Evolutionary conservation across 1,284 basidiomycete genomes (phyloP), one percentile per base, ranked within the genome.

Genomic region (Malassezia sympodialis): DNA sequence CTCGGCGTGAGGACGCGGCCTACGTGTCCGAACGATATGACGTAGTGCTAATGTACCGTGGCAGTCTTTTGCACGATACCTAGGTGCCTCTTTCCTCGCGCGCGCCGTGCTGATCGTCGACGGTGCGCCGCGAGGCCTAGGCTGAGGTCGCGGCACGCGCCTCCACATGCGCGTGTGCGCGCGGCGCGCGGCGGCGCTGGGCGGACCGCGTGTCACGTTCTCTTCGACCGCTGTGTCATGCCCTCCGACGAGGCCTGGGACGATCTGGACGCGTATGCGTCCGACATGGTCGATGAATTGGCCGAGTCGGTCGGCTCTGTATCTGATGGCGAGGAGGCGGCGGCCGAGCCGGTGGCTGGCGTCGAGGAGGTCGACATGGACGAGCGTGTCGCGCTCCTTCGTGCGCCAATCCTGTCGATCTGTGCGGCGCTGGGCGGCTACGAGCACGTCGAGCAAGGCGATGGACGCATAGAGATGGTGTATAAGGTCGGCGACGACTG

Each of bases 391-490:
- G 59, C 57, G 41, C 56, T 63, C 28, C 61, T 68, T 21, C 59
- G 61, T 32, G 60, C 60, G 10, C 67, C 67, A 8, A 53, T 68
- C 26, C 50, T 68, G 4, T 65, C 63, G 47, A 63, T 74, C 27
- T 66, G 63, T 56, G 61, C 67, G 26, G 69, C 71, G 23, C 58
- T 74, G 14, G 72, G 72, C 31, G 67, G 68, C 12, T 63, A 70
- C 49, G 70, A 73, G 52, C 67, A 72, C 17, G 58, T 58, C 6
- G 57, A 61, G 8, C 52, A 52, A 2, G 37, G 44, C 2, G 56
- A 62, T 19, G 58, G 51, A 1, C 24, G 47, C 8, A 44, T 66
- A 11, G 50, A 57, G 23, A 31, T 42, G 44, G 49, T 60, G 23
- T 73, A 69, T 34, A 49, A 54, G 6, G 57, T 70, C 8, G 72